A percentile compares a stretch with the other conserved stretches of the same genome.
phyloP scores from a whole-genome alignment of 2,329 filamentous ascomycete species.

The Pseudocercospora eumusae region DNA sequence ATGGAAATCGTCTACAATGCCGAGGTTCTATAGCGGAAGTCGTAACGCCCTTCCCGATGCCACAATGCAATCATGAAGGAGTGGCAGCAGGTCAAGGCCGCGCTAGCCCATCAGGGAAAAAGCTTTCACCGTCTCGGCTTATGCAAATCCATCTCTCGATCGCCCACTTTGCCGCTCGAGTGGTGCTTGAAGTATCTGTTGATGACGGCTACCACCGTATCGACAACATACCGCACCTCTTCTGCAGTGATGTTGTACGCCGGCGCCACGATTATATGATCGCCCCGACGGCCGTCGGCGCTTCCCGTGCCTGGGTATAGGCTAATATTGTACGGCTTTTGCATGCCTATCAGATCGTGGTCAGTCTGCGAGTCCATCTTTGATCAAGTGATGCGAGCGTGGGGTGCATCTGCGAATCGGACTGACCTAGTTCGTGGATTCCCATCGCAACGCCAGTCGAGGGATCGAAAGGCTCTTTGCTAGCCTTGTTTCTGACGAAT shows the following conservation, averaged over 20 bases:
- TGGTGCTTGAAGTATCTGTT: conserved; percentile 47
- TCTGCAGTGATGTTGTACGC: conserved; percentile 63
- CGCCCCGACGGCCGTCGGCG: conserved; percentile 60
- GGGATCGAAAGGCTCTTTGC: conserved; percentile 57
- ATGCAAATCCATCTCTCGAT: conserved; percentile 3
- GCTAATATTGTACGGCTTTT: conserved; percentile 53
- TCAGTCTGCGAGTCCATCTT: not conserved
- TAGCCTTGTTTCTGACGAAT: conserved; percentile 58
- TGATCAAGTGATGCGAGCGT: not conserved
- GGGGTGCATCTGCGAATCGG: not conserved
- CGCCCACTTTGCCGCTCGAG: conserved; percentile 1
- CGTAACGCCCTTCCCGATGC: not conserved
- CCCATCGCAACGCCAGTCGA: conserved; percentile 49
- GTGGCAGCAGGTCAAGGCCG: not conserved
- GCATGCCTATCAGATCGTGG: conserved; percentile 41
- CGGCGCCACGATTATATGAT: conserved; percentile 70
- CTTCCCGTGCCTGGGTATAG: conserved; percentile 67
- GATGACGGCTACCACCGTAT: conserved; percentile 55
- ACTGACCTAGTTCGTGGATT: conserved; percentile 55
- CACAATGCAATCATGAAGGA: not conserved
- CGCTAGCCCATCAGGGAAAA: not conserved
- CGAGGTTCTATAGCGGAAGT: conserved; percentile 6
- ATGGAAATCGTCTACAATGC: not conserved
- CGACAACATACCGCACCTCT: conserved; percentile 60
- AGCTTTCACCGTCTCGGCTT: conserved; percentile 4